Evolutionary conservation across 2,329 filamentous ascomycete species (phyloP).

Genomic region (Tolypocladium inflatum): DNA sequence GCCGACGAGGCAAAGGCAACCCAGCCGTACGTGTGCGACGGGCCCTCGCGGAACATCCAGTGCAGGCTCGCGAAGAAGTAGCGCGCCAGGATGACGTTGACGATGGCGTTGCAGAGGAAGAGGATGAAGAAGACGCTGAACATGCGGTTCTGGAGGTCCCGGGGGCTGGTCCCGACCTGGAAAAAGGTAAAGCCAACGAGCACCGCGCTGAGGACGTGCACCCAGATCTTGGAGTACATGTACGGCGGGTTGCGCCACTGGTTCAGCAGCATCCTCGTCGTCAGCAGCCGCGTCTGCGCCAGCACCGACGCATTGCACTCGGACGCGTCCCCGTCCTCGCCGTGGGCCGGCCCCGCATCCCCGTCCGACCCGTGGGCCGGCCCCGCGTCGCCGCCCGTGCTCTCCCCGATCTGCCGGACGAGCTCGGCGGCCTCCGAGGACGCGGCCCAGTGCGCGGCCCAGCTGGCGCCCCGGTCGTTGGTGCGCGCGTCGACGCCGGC

Average conservation of each 20-base stretch:
- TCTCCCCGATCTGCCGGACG: constrained; percentile 33
- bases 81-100: constrained; percentile 68
- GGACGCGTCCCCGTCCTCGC: constrained; percentile 11
- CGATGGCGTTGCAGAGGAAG: constrained; percentile 57
- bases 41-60: constrained; percentile 66
- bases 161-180: constrained; percentile 53
- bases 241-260: constrained; percentile 73
- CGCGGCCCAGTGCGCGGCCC: constrained; percentile 42
- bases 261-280: constrained; percentile 59
- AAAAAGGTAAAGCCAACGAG: constrained; percentile 78
- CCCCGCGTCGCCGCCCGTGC: constrained; percentile 44
- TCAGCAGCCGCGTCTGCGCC: constrained; percentile 56
- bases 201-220: constrained; percentile 60
- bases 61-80: constrained; percentile 65
- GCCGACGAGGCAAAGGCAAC: constrained; percentile 66
- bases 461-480: constrained; percentile 66
- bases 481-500: constrained; percentile 40
- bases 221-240: constrained; percentile 68
- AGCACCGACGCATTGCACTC: constrained; percentile 59
- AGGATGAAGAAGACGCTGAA: constrained; percentile 62
- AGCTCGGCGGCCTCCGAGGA: constrained; percentile 31
- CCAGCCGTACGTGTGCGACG: constrained; percentile 69
- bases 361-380: too few relatives aligned
- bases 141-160: constrained; percentile 68
- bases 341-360: too few relatives aligned